Evolutionary conservation across 306 rosid genomes (phyloP), one percentile per base, ranked within the genome.

Genomic region (Castanea mollissima): DNA sequence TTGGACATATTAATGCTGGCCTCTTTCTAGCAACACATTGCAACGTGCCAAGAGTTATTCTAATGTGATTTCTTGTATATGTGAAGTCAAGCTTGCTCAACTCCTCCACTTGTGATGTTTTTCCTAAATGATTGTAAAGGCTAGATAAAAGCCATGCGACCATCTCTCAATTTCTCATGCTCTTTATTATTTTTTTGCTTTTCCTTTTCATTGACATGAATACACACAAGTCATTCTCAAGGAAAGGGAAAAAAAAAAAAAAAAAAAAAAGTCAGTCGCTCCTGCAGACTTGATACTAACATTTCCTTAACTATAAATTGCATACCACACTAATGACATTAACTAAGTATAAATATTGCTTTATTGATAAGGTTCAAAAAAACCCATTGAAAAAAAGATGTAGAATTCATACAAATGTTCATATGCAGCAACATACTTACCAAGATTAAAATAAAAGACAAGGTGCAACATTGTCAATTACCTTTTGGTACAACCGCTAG

Each of bases 91-190:
- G 6, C 2, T 29, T 52, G 79, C 69, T 63, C 75, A 80, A 38
- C 29, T 54, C 76, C 64, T 75, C 27, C 27, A 25, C 27, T 25
- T 25, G 1, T 2, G 27, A 25, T 25, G 27, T 25, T 62, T 21
- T 51, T 5, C 23, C 21, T 46, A 55, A 55, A 80, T 21, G 68
- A 69, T 65, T 51, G 70, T 46, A 41, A 31, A 35, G 41, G 41
- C 76, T 55, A 44, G 60, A n/a, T 19, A 70, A 79, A 81, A 78
- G 71, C 51, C 79, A 64, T 29, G 56, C n/a, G 70, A 19, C 80
- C 74, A 77, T 55, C 27, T 52, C 77, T 34, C 13, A 9, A 19
- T 55, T 55, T 19, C 9, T 16, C 2, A 55, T 19, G 19, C 59
- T 55, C 59, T 55, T 4, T 16, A 55, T 5, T 55, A 16, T 20